Conservation (phyloP, 768 basidiomycete genomes). For the Stropharia rugosoannulata region DNA sequence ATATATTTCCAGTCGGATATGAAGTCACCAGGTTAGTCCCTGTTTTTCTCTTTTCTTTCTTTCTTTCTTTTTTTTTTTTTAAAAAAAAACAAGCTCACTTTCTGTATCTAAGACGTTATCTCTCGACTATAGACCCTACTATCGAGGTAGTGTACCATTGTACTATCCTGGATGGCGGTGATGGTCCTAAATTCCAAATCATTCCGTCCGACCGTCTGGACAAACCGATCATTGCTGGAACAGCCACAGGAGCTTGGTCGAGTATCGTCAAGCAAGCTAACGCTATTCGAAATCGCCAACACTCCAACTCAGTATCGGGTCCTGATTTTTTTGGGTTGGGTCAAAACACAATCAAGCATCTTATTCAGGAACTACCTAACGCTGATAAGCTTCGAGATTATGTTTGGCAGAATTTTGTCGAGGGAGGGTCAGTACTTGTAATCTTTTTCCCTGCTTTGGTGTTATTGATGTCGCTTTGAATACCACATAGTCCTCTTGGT, state of each 20-base stretch:
- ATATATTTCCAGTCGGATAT: slow-evolving; percentile 88
- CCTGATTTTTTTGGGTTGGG: slow-evolving; percentile 88
- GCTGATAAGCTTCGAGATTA: slow-evolving; percentile 75
- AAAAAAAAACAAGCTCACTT: not conserved
- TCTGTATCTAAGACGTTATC: slow-evolving; percentile 56
- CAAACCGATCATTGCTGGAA: slow-evolving; percentile 77
- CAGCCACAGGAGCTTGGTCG: slow-evolving; percentile 87
- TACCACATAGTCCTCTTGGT: slow-evolving; percentile 57
- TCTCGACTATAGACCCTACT: slow-evolving; percentile 70
- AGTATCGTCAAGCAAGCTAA: slow-evolving; percentile 83
- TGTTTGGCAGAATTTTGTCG: slow-evolving; percentile 83
- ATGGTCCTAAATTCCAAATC: slow-evolving; percentile 85
- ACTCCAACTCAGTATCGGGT: slow-evolving; percentile 85
- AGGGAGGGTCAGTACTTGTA: slow-evolving; percentile 70
- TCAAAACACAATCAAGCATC: slow-evolving; percentile 86
- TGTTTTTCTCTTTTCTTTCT: not conserved
- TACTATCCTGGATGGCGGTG: slow-evolving; percentile 81
- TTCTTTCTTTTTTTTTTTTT: not conserved
- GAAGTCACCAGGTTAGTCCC: slow-evolving; percentile 68
- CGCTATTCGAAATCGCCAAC: slow-evolving; percentile 74
- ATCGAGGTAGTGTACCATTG: slow-evolving; percentile 76
- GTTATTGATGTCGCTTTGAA: slow-evolving; percentile 1
- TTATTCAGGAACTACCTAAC: slow-evolving; percentile 82
- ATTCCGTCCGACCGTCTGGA: slow-evolving; percentile 70
- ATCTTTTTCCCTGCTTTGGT: not conserved